Conservation (phyloP, 129 eudicot species). For the Flaveria robusta region DNA sequence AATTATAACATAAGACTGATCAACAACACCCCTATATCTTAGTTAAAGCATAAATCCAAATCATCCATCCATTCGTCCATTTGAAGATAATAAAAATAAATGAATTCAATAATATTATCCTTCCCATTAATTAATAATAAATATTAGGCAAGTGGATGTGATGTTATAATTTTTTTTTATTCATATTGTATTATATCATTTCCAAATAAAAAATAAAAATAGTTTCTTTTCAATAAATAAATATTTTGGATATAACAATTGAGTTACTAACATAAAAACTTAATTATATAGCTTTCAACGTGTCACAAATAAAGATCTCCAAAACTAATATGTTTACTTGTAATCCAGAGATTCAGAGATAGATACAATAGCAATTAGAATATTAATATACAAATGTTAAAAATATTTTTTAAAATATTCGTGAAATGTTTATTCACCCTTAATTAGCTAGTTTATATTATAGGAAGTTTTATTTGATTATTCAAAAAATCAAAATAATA, state of each 20-base stretch:
- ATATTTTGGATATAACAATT: background rate
- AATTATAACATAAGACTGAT: background rate
- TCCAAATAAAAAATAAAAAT: background rate
- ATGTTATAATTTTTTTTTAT: background rate
- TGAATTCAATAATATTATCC: background rate
- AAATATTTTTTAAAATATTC: no score
- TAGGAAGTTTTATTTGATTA: no score
- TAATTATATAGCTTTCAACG: background rate
- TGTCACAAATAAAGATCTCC: background rate
- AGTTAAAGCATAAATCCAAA: conserved; percentile 25
- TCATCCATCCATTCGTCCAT: conserved; percentile 19
- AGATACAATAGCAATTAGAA: background rate
- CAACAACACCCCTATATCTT: background rate
- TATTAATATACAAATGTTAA: no score
- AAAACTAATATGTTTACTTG: background rate
- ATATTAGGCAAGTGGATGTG: conserved; percentile 16
- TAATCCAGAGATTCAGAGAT: no score
- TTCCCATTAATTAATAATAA: background rate
- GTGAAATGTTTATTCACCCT: background rate
- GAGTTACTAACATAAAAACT: background rate
- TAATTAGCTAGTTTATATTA: no score
- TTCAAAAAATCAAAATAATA: no score
- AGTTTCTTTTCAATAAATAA: background rate
- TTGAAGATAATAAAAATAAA: conserved; percentile 29
- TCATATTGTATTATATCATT: conserved; percentile 7